phyloP scores from a whole-genome alignment of 768 basidiomycete species.

The Phanerodontia chrysosporium region DNA sequence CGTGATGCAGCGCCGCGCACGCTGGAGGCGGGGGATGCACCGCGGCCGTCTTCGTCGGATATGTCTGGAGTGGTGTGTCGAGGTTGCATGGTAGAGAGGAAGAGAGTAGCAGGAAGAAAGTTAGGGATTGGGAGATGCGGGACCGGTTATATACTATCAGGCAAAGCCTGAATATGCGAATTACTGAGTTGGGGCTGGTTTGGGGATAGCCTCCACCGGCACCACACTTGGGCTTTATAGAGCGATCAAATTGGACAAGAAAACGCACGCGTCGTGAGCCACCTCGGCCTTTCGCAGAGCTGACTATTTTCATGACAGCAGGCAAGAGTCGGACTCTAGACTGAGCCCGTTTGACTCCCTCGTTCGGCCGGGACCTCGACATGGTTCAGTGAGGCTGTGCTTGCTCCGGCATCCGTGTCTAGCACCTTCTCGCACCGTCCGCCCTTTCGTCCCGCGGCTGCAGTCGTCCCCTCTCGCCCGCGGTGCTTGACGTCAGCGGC shows the following conservation, averaged over 20 bases:
- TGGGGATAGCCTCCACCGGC: not conserved
- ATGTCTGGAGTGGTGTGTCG: conserved; percentile 19
- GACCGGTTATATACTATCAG: conserved; percentile 4
- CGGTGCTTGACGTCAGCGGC: too few species aligned
- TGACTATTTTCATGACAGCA: not conserved
- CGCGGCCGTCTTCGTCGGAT: conserved; percentile 23
- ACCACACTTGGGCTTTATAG: conserved; percentile 4
- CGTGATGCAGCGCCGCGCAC: conserved; percentile 9
- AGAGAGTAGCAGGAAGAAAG: not conserved
- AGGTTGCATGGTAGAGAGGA: conserved; percentile 17
- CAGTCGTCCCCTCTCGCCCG: too few species aligned
- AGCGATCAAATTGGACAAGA: not conserved
- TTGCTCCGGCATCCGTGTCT: too few species aligned
- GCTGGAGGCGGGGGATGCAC: conserved; percentile 11
- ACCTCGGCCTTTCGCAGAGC: not conserved
- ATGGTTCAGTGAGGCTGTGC: not conserved
- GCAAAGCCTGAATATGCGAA: not conserved
- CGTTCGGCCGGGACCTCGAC: not conserved
- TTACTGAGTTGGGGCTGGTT: not conserved
- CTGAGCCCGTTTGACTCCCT: not conserved
- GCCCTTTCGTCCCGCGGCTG: not conserved
- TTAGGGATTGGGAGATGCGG: not conserved
- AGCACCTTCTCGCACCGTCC: not conserved
- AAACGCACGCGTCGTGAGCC: not conserved
- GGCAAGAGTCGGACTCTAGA: not conserved